Conservation (phyloP, 2,329 filamentous ascomycete genomes). For the Penicillium italicum region DNA sequence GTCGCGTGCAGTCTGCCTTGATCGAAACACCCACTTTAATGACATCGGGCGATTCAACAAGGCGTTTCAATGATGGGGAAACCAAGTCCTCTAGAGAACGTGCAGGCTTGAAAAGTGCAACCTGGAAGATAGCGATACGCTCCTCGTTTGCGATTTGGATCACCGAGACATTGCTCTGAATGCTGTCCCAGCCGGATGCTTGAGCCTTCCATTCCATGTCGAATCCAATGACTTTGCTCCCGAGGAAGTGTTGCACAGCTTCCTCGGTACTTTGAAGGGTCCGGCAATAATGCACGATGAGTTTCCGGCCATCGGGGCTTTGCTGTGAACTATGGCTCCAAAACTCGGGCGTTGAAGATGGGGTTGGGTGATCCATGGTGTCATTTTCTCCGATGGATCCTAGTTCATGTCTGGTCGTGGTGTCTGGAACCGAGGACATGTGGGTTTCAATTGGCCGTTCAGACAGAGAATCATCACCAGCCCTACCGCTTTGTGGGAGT, state of each 20-base stretch:
- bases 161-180: slow-evolving; percentile 70
- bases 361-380: background rate
- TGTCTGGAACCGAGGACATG: background rate
- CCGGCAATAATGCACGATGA: slow-evolving; percentile 75
- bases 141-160: slow-evolving; percentile 78
- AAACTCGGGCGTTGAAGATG: slow-evolving; percentile 18
- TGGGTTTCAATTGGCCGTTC: background rate
- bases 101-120: slow-evolving; percentile 59
- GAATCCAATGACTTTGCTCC: slow-evolving; percentile 73
- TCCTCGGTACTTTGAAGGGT: slow-evolving; percentile 64
- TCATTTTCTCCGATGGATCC: background rate
- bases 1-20: slow-evolving; percentile 64
- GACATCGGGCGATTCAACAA: slow-evolving; percentile 68
- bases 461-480: background rate
- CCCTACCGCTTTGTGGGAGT: background rate
- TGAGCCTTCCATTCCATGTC: slow-evolving; percentile 78
- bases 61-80: slow-evolving; percentile 64
- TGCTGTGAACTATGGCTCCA: slow-evolving; percentile 44
- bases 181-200: slow-evolving; percentile 45
- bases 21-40: slow-evolving; percentile 77
- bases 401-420: background rate
- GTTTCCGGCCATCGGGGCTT: slow-evolving; percentile 48
- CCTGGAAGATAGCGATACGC: slow-evolving; percentile 75
- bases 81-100: slow-evolving; percentile 54
- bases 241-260: slow-evolving; percentile 62